Evolutionary conservation across 2,329 filamentous ascomycete species (phyloP).

Genomic region (Tricladium varicosporioides): DNA sequence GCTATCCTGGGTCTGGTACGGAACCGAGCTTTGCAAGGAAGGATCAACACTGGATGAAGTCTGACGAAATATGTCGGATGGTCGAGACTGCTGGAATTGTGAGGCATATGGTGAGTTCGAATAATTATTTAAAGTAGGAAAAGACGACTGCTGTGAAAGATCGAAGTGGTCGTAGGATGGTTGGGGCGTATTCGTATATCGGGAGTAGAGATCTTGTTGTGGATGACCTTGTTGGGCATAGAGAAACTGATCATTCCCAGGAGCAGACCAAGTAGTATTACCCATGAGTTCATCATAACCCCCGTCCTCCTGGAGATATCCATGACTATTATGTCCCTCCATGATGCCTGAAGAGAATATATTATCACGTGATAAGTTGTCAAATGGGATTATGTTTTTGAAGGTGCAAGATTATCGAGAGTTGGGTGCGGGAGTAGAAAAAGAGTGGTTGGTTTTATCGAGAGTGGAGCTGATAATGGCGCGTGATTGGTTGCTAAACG

Average conservation of each 20-base stretch:
- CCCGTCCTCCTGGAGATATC: conserved; percentile 27
- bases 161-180: conserved; percentile 26
- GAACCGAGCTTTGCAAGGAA: conserved; percentile 24
- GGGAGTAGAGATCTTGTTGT: conserved; percentile 23
- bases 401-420: neutral
- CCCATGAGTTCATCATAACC: conserved; percentile 30
- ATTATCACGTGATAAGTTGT: conserved; percentile 13
- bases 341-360: conserved; percentile 16
- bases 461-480: neutral
- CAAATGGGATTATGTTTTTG: neutral
- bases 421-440: conserved; percentile 1
- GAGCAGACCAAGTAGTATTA: conserved; percentile 23
- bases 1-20: conserved; percentile 23
- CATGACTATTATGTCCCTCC: conserved; percentile 29
- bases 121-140: conserved; percentile 15
- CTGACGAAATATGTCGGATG: conserved; percentile 26
- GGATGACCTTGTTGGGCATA: conserved; percentile 17
- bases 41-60: conserved; percentile 27
- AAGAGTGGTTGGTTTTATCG: conserved; percentile 4
- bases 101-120: conserved; percentile 29
- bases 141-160: conserved; percentile 28
- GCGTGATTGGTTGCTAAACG: conserved; percentile 29
- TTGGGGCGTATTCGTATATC: conserved; percentile 19
- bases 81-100: conserved; percentile 29
- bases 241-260: conserved; percentile 21